Evolutionary conservation across 2,329 filamentous ascomycete genomes (phyloP), one percentile per base, ranked within the genome.

Genomic region (Ascochyta clinopodiicola): DNA sequence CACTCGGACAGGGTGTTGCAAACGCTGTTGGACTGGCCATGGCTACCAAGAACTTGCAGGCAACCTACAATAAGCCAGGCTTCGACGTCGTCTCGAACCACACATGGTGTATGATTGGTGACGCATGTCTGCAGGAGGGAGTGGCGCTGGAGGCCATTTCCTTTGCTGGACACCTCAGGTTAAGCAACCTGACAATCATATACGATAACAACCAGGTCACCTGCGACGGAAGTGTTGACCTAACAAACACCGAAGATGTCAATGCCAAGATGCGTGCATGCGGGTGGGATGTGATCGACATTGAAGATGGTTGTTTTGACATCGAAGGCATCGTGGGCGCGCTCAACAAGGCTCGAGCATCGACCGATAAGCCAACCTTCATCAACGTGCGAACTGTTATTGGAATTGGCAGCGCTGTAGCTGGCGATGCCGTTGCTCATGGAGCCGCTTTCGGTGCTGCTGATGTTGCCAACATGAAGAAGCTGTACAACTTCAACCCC

Each of bases 131-230:
- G 17, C 81, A 84, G 60, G 84, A 86, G 67, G 84, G 84, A 25
- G 83, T 86, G 0, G 80, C 77, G 0, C 74, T 85, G 2, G 85
- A 87, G 66, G 81, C 84, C 0, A 80, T 87, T 43, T 80, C 80
- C 4, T 78, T 85, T 6, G 84, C 84, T 6, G 84, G 84, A 1
- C 82, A 86, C 66, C 78, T 79, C 68, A 78, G 77, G 59, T 74
- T 87, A 9, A 80, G 82, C 71, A 86, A 86, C 66, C 71, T 87
- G 1, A 80, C 79, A 3, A 70, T 86, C 24, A 81, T 86, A 42
- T 86, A 86, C 60, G 84, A 86, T 60, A 86, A 87, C 70, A 86
- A 86, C 67, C 81, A 84, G 62, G 75, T 86, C 43, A 86, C 83
- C 5, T 86, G 84, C 62, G 84, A 86, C 53, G 84, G 84, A 1